Evolutionary conservation across 768 basidiomycete species (phyloP), one percentile per base, ranked within the genome.

Genomic region (Auricularia sp.): DNA sequence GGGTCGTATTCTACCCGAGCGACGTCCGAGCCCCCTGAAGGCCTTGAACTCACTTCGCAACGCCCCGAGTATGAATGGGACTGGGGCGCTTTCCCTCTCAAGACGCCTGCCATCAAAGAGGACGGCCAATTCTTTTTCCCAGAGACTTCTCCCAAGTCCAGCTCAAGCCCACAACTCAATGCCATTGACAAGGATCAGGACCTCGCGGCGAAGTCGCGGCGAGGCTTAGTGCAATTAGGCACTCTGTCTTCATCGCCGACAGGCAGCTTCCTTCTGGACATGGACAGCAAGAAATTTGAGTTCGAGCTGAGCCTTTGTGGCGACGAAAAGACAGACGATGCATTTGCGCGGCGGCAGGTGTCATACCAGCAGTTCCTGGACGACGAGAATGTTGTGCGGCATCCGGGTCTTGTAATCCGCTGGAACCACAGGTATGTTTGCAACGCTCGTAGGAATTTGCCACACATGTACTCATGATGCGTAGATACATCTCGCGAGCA

Each of bases 51-150:
- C 67, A 63, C 39, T 8, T 60, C 61, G 59, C 53, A 62, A 63
- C 39, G 39, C 34, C 3, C 70, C 21, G 88, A 91, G 71, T 93
- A 93, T 70, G 89, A 90, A 5, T 95, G 93, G 93, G 94, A 95
- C 69, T 95, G 93, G 93, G 93, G 92, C 34, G 86, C 83, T 21
- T 91, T 95, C 70, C 94, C 92, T 35, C 88, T 87, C 67, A 87
- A 85, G 29, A 90, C 90, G 3, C 88, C 88, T 0, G 74, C 85
- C 10, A 14, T 35, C 29, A 59, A 14, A 7, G 23, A 59, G 11
- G 34, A 35, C 69, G 14, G 58, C 67, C 39, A 1, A 58, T 56
- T 39, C 65, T 35, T 8, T 21, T 61, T n/a, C 29, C 66, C 39
- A 42, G 39, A 42, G 39, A 8, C 39, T 14, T 42, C 39, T 14